Percentiles rank a stretch among this genome's conserved stretches.
Conservation (phyloP, 1,284 basidiomycete genomes). For the Gomphus sp. region DNA sequence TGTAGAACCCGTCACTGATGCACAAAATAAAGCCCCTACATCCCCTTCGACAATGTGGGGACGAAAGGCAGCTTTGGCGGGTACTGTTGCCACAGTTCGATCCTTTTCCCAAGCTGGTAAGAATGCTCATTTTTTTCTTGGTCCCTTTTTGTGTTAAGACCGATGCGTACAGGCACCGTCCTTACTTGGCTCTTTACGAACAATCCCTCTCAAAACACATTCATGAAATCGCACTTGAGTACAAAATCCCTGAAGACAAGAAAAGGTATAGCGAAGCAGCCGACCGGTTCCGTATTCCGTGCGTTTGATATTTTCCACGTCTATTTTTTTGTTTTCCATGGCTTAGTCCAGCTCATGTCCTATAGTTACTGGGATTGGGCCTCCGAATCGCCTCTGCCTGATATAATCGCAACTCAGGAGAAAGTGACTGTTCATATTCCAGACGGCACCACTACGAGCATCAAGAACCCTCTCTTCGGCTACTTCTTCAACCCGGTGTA, state of each 20-base stretch:
- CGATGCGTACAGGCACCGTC: slow-evolving; percentile 6
- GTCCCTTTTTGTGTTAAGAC: background rate
- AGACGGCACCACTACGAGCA: slow-evolving; percentile 23
- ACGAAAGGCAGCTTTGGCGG: slow-evolving; percentile 8
- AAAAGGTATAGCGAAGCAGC: slow-evolving; percentile 6
- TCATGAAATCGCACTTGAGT: slow-evolving; percentile 10
- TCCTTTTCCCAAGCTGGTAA: slow-evolving; percentile 11
- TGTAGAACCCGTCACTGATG: background rate
- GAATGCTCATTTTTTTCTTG: background rate
- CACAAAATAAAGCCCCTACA: background rate
- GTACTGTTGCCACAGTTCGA: slow-evolving; percentile 10
- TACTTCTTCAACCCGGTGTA: slow-evolving; percentile 37
- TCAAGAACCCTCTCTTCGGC: slow-evolving; percentile 33
- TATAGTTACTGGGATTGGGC: slow-evolving; percentile 35
- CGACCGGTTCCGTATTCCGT: slow-evolving; percentile 9
- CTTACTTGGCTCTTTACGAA: slow-evolving; percentile 9
- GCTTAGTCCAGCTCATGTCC: background rate
- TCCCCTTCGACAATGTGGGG: slow-evolving; percentile 5
- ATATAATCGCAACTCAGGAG: slow-evolving; percentile 29
- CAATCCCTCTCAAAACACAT: slow-evolving; percentile 7
- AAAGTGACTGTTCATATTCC: slow-evolving; percentile 30
- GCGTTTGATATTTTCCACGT: background rate
- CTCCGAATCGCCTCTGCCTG: slow-evolving; percentile 30
- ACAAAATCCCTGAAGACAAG: background rate
- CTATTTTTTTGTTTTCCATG: background rate